Base-by-base conservation (phyloP, 108 stramenopile species). In the Conticribra weissflogii region DNA sequence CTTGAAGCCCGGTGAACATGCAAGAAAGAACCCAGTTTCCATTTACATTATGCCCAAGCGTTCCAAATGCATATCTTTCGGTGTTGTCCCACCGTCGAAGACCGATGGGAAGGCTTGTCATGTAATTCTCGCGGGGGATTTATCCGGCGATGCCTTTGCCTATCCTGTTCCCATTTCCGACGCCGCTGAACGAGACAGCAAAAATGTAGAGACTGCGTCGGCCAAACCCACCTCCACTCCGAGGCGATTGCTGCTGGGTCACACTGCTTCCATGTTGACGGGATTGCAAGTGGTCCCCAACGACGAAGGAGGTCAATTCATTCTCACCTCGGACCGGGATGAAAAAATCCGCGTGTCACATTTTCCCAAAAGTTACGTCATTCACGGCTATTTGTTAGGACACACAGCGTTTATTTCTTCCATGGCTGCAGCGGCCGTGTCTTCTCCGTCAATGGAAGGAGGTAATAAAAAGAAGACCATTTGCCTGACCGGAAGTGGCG, bases 261-360 rank as follows among this genome's bases (percentile, higher is more conserved):
- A 95, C 65, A 95, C 94, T 25, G 94, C 91, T n/a, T 89, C 86
- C 59, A 92, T 95, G 85, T 75, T 92, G 60, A 95, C 94, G 14
- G 85, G 79, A 45, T 55, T 78, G 18, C 29, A 56, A 22, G 52
- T 83, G 3, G 72, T 59, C n/a, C 73, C 72, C 63, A 31, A 15
- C 33, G 14, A 18, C 21, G 16, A 17, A 21, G n/a, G 58, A 65
- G 30, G 46, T 17, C 56, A 72, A 49, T 53, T 62, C 36, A 66
- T 94, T 29, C 78, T 94, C 25, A 91, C 91, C 4, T 74, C 94
- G 24, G 94, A 95, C 69, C 64, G 94, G 19, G 94, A 95, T 67
- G 94, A 95, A 84, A 95, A 91, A 59, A 74, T 95, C 29, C 83
- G 94, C 3, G 70, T 95, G 24, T 84, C 84, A 5, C 63, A 33